Conservation (phyloP, 2,329 filamentous ascomycete species). For the Hypomyces rosellus region DNA sequence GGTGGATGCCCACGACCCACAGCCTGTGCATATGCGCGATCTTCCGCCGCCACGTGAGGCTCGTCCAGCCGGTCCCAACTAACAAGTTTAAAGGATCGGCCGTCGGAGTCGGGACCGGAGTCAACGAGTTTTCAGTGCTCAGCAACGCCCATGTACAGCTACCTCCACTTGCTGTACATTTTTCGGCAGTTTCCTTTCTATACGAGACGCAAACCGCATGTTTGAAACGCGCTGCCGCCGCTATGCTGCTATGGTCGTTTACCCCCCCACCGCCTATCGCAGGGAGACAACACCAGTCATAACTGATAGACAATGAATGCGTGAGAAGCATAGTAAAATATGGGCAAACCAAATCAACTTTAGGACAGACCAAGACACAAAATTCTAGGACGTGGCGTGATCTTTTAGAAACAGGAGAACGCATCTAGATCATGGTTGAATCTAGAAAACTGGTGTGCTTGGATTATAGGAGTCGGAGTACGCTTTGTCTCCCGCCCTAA, state of each 20-base stretch:
- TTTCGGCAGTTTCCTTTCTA: neutral
- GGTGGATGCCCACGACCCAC: conserved; percentile 1
- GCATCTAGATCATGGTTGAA: no score
- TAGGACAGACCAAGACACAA: no score
- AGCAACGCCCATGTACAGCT: neutral
- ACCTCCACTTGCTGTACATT: neutral
- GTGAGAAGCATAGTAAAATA: neutral
- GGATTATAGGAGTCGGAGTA: neutral
- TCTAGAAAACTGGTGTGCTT: neutral
- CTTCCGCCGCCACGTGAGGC: conserved; percentile 30
- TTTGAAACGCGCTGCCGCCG: neutral
- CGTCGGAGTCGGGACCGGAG: conserved; percentile 11
- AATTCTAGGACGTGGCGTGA: no score
- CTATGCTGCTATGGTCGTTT: neutral
- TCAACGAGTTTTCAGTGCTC: neutral
- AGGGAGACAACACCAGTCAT: neutral
- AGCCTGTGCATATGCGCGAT: conserved; percentile 24
- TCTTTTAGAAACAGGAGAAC: no score
- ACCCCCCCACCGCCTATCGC: no score
- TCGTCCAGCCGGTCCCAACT: conserved; percentile 10
- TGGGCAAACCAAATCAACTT: no score
- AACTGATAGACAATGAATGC: neutral
- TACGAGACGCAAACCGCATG: neutral
- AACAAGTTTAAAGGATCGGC: conserved; percentile 9
- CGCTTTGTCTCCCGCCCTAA: neutral